phyloP scores from a whole-genome alignment of 2,329 filamentous ascomycete genomes.

The Pyrenophora tritici-repentis region DNA sequence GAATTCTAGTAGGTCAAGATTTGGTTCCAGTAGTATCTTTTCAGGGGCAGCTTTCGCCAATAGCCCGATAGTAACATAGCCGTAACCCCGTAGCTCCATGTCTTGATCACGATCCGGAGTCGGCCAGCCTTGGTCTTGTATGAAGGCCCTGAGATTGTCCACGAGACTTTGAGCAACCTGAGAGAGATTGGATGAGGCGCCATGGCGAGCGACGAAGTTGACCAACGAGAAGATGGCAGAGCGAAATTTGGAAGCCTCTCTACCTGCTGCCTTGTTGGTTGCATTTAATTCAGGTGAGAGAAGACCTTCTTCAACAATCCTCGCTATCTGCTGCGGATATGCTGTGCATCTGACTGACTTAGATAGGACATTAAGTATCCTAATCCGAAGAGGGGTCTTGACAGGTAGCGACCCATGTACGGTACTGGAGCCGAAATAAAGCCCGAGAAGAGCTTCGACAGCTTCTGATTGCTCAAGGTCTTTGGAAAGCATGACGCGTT shows the following conservation, averaged over 20 bases:
- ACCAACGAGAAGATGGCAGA: constrained; percentile 84
- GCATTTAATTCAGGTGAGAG: constrained; percentile 48
- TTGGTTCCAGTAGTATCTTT: constrained; percentile 58
- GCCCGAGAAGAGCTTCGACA: constrained; percentile 68
- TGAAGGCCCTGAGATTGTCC: constrained; percentile 70
- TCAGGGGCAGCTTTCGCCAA: constrained; percentile 69
- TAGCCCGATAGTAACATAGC: constrained; percentile 89
- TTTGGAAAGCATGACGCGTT: constrained; percentile 69
- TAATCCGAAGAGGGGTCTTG: constrained; percentile 74
- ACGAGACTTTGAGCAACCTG: constrained; percentile 72
- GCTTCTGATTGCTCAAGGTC: constrained; percentile 71
- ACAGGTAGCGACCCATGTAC: constrained; percentile 52
- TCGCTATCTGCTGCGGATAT: constrained; percentile 69
- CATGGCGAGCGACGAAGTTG: constrained; percentile 82
- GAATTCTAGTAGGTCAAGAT: constrained; percentile 69
- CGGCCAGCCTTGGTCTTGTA: constrained; percentile 85
- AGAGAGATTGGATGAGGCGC: constrained; percentile 63
- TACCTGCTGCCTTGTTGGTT: constrained; percentile 56
- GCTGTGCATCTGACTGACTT: constrained; percentile 76
- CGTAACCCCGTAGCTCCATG: constrained; percentile 72
- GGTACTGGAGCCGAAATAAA: constrained; percentile 65
- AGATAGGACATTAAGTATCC: constrained; percentile 74
- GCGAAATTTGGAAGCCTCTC: constrained; percentile 79
- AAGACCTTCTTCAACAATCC: constrained; percentile 71
- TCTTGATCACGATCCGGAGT: constrained; percentile 60